Conservation (phyloP, 2,329 filamentous ascomycete species). For the Trichoderma citrinoviride region DNA sequence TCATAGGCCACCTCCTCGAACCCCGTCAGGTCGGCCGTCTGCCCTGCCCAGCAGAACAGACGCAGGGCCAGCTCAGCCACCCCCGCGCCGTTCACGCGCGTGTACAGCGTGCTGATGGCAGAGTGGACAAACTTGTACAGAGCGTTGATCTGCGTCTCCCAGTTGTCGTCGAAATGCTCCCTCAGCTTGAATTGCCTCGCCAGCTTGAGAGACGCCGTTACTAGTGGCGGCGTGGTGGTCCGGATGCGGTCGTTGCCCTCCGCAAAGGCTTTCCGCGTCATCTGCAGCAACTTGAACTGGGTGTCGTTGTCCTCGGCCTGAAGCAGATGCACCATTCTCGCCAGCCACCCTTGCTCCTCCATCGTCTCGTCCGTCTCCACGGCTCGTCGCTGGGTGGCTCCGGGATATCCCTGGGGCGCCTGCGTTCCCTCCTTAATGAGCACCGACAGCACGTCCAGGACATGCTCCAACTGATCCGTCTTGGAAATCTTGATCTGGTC, state of each 20-base stretch:
- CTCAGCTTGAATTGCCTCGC: constrained; percentile 84
- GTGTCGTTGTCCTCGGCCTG: constrained; percentile 83
- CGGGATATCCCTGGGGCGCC: constrained; percentile 77
- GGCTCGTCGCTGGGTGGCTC: constrained; percentile 70
- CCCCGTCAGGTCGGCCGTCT: constrained; percentile 84
- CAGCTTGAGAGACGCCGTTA: constrained; percentile 86
- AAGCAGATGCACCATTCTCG: constrained; percentile 85
- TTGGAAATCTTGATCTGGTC: constrained; percentile 79
- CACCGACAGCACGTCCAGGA: constrained; percentile 84
- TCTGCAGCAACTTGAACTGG: constrained; percentile 90
- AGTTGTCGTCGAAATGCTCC: constrained; percentile 74
- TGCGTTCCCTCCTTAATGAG: constrained; percentile 92
- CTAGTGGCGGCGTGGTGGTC: constrained; percentile 88
- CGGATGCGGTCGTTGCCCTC: constrained; percentile 95
- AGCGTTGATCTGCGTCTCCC: constrained; percentile 65
- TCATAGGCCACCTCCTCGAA: constrained; percentile 98
- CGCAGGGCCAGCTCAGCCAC: constrained; percentile 86
- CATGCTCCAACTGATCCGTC: constrained; percentile 77
- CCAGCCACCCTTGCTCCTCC: constrained; percentile 96
- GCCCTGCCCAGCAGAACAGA: constrained; percentile 86
- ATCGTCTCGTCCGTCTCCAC: constrained; percentile 94
- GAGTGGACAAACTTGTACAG: constrained; percentile 96
- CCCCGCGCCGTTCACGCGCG: constrained; percentile 72
- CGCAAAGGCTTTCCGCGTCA: constrained; percentile 78
- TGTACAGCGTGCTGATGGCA: constrained; percentile 80